Conservation (phyloP, 108 stramenopile genomes). For the Nitzschia palea region DNA sequence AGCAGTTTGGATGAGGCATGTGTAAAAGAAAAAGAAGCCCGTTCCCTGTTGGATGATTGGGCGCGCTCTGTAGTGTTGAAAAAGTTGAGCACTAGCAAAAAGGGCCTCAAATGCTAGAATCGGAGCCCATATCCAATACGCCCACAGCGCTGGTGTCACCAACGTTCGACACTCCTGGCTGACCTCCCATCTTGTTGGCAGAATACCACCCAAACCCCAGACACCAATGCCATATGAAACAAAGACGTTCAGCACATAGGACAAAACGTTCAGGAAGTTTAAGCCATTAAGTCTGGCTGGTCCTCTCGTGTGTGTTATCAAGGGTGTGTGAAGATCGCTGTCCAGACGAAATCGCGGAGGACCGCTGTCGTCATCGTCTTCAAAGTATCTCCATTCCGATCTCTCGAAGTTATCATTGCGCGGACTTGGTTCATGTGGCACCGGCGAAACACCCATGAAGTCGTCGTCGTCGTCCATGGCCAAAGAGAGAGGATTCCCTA, state of each 20-base stretch:
- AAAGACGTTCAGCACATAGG: conserved; percentile 46
- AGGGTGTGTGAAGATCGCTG: conserved; percentile 16
- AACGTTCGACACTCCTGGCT: conserved; percentile 43
- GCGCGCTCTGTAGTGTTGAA: conserved; percentile 47
- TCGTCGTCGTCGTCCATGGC: conserved; percentile 26
- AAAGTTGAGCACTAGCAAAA: conserved; percentile 53
- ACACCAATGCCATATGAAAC: conserved; percentile 54
- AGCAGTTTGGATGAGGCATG: conserved; percentile 48
- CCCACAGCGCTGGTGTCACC: conserved; percentile 53
- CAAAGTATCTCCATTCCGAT: conserved; percentile 12
- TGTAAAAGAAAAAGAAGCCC: conserved; percentile 53
- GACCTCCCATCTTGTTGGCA: conserved; percentile 47
- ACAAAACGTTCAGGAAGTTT: conserved; percentile 52
- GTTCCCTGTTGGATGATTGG: conserved; percentile 53
- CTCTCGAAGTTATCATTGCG: neutral
- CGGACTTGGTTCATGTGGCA: conserved; percentile 5
- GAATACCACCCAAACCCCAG: conserved; percentile 44
- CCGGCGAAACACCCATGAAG: conserved; percentile 1
- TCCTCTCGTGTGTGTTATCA: conserved; percentile 9
- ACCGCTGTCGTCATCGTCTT: conserved; percentile 13
- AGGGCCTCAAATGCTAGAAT: conserved; percentile 45
- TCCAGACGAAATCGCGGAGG: conserved; percentile 13
- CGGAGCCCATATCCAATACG: conserved; percentile 50
- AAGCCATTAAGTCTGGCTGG: conserved; percentile 48
- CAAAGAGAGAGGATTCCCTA: conserved; percentile 9